phyloP scores from a whole-genome alignment of 2,329 filamentous ascomycete genomes.

The Cercospora sp. region DNA sequence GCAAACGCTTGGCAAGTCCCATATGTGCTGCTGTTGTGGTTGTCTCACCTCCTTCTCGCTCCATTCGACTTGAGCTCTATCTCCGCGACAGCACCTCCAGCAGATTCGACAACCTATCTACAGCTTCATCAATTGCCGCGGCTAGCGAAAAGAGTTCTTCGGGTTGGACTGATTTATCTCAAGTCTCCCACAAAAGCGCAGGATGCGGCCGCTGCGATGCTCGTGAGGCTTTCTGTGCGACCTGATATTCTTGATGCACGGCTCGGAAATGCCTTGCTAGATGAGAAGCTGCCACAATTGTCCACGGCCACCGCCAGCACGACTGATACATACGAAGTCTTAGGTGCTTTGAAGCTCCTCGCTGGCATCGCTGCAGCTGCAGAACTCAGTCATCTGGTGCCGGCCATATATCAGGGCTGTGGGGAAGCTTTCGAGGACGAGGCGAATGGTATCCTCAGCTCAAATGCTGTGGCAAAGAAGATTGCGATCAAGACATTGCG shows the following conservation, averaged over 20 bases:
- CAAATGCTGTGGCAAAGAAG: constrained; percentile 79
- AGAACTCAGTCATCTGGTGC: constrained; percentile 68
- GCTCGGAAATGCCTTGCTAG: constrained; percentile 65
- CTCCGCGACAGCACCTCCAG: constrained; percentile 48
- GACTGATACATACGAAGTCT: constrained; percentile 65
- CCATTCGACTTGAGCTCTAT: constrained; percentile 90
- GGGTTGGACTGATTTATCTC: constrained; percentile 70
- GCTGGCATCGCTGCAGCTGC: constrained; percentile 70
- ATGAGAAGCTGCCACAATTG: constrained; percentile 69
- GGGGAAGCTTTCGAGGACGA: constrained; percentile 59
- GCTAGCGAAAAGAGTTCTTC: constrained; percentile 69
- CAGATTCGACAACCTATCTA: constrained; percentile 29
- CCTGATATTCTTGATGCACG: constrained; percentile 82
- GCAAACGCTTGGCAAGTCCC: constrained; percentile 71
- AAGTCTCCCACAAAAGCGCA: constrained; percentile 79
- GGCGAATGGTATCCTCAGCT: constrained; percentile 58
- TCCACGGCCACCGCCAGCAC: constrained; percentile 2
- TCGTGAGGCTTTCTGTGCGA: constrained; percentile 79
- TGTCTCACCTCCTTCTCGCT: constrained; percentile 57
- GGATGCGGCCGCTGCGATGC: constrained; percentile 78
- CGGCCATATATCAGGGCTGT: constrained; percentile 64
- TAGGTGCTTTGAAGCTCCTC: constrained; percentile 78
- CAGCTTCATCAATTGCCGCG: constrained; percentile 64
- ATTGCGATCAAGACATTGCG: constrained; percentile 81
- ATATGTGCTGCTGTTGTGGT: constrained; percentile 85